Conservation (phyloP, 345 rosid species). For the Populus alba region DNA sequence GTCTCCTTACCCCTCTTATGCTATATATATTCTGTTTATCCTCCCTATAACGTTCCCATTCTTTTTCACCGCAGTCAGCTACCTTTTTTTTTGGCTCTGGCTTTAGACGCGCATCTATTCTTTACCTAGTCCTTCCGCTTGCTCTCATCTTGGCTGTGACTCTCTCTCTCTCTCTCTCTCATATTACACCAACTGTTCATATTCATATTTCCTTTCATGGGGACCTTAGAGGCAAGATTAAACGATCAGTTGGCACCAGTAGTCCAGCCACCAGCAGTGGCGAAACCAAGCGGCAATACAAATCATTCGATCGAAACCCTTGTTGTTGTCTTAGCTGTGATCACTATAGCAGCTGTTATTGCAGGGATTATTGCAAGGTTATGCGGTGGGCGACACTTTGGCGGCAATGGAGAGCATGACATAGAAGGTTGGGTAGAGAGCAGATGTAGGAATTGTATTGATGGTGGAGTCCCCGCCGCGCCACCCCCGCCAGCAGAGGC, state of each 20-base stretch:
- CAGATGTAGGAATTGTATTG: slow-evolving; percentile 79
- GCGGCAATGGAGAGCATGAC: slow-evolving; percentile 63
- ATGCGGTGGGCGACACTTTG: slow-evolving; percentile 70
- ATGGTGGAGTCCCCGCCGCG: slow-evolving; percentile 58
- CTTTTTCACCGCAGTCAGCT: no score
- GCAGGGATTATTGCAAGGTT: slow-evolving; percentile 74
- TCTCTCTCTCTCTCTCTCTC: background rate
- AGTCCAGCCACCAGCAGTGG: slow-evolving; percentile 19
- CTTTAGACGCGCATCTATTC: background rate
- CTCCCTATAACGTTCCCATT: background rate
- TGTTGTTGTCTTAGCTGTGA: slow-evolving; percentile 78
- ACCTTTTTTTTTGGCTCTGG: background rate
- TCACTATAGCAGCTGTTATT: slow-evolving; percentile 59
- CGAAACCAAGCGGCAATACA: slow-evolving; percentile 26
- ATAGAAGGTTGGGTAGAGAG: slow-evolving; percentile 90
- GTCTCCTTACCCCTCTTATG: background rate
- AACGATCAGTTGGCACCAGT: slow-evolving; percentile 36
- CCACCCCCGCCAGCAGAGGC: slow-evolving; percentile 6
- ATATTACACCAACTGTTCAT: background rate
- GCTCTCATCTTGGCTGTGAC: background rate
- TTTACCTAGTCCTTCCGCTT: background rate
- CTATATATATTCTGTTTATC: no score
- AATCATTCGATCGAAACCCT: slow-evolving; percentile 72
- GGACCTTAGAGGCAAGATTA: slow-evolving; percentile 18
- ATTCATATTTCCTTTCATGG: slow-evolving; percentile 9